Conservation (phyloP, 257 asterid genomes). For the Euphrasia confusa region DNA sequence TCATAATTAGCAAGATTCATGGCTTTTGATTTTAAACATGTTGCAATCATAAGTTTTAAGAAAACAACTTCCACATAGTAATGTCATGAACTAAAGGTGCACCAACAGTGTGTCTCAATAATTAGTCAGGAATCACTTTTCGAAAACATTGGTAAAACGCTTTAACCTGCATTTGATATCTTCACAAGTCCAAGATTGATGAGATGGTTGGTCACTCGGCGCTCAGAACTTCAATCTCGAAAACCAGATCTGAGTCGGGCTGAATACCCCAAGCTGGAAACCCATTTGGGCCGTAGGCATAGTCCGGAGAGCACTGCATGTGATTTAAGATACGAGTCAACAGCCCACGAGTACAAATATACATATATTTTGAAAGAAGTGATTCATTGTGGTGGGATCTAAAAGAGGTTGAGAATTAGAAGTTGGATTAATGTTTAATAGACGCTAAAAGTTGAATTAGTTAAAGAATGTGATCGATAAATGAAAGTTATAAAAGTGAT, state of each 20-base stretch:
- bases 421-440: background rate
- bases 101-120: no score
- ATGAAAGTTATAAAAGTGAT: no score
- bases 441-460: slow-evolving; percentile 2
- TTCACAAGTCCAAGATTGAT: background rate
- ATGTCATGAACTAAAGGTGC: no score
- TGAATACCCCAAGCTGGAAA: slow-evolving; percentile 93
- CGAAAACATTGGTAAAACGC: background rate
- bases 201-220: slow-evolving; percentile 30
- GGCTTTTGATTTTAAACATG: slow-evolving; percentile 4
- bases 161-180: background rate
- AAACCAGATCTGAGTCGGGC: slow-evolving; percentile 68
- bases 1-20: slow-evolving; percentile 10
- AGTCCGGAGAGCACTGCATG: slow-evolving; percentile 89
- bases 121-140: no score
- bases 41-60: slow-evolving; percentile 1
- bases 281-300: slow-evolving; percentile 74
- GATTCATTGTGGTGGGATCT: background rate
- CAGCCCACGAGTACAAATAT: background rate
- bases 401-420: background rate
- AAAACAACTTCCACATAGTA: background rate
- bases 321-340: slow-evolving; percentile 16
- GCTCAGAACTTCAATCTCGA: slow-evolving; percentile 79
- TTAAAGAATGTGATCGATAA: no score
- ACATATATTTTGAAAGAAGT: background rate